These are phyloP conservation scores for Amauroascus verrucosus DNA, from an alignment of 2,329 filamentous ascomycete genomes.

Conservation along the genomic window DNA sequence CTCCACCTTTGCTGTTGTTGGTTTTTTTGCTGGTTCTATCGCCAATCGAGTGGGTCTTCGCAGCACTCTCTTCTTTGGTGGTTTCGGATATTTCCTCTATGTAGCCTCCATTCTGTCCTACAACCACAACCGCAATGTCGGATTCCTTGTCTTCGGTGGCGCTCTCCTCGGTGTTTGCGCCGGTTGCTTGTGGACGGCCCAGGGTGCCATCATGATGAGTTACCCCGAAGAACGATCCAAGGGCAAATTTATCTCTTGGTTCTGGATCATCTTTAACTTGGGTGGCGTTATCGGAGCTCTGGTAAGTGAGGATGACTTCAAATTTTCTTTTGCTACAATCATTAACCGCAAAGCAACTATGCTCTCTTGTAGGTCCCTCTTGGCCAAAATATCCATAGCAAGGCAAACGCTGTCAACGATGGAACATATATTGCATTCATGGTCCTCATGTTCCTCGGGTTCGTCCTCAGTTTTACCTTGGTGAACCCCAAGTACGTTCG, in stretches of 20 bases:
- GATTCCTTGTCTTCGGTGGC: slow-evolving; percentile 42
- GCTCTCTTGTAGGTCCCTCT: slow-evolving; percentile 30
- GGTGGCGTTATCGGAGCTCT: slow-evolving; percentile 76
- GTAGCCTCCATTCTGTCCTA: slow-evolving; percentile 42
- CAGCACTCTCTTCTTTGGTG: slow-evolving; percentile 37
- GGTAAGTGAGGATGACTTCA: slow-evolving; percentile 33
- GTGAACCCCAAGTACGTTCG: slow-evolving; percentile 62
- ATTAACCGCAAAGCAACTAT: background rate
- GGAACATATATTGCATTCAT: slow-evolving; percentile 86
- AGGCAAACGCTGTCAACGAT: slow-evolving; percentile 42
- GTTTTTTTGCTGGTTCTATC: slow-evolving; percentile 50
- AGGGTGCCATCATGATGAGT: slow-evolving; percentile 55
- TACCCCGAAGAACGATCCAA: slow-evolving; percentile 74
- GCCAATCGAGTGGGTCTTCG: slow-evolving; percentile 38
- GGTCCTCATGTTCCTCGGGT: slow-evolving; percentile 66
- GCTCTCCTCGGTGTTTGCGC: slow-evolving; percentile 42
- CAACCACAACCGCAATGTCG: slow-evolving; percentile 40
- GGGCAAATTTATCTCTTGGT: slow-evolving; percentile 79
- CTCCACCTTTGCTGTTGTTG: slow-evolving; percentile 57
- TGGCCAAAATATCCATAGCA: slow-evolving; percentile 38
- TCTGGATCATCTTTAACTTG: slow-evolving; percentile 93
- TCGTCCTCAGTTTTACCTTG: slow-evolving; percentile 57
- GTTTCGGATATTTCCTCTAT: slow-evolving; percentile 42
- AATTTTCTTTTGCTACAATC: background rate
- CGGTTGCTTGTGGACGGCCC: slow-evolving; percentile 42